These are phyloP conservation scores for Heterobasidion irregulare DNA, from an alignment of 1,284 basidiomycete genomes.

Conservation along the genomic window DNA sequence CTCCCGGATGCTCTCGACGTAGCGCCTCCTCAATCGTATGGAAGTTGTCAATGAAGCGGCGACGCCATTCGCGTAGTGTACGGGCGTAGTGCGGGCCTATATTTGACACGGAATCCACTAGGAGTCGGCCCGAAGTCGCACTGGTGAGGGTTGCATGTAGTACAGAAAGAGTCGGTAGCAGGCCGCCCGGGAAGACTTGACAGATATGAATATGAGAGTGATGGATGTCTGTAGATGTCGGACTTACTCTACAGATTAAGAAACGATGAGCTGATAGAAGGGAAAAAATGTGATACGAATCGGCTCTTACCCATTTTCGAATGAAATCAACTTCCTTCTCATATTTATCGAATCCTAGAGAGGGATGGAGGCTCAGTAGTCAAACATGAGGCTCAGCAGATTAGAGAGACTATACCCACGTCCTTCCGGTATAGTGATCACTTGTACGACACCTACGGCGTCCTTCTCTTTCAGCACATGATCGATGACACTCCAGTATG, in stretches of 20 bases:
- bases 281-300: neutral
- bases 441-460: constrained; percentile 68
- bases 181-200: constrained; percentile 72
- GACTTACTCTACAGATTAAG: constrained; percentile 1
- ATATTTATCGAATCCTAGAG: constrained; percentile 47
- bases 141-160: constrained; percentile 46
- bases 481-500: constrained; percentile 63
- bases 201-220: neutral
- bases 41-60: constrained; percentile 59
- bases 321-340: constrained; percentile 68
- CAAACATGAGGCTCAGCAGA: neutral
- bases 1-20: constrained; percentile 50
- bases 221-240: no score
- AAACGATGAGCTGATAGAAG: constrained; percentile 1
- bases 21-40: constrained; percentile 40
- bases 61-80: constrained; percentile 77
- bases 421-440: constrained; percentile 75
- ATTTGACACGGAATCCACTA: constrained; percentile 69
- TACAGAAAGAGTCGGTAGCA: constrained; percentile 62
- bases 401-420: constrained; percentile 29
- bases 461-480: constrained; percentile 58
- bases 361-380: neutral
- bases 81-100: constrained; percentile 79
- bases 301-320: constrained; percentile 57
- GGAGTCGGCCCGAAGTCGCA: constrained; percentile 50